These are phyloP conservation scores for Starmerella powellii DNA, from an alignment of 805 yeast species.

Conservation along the genomic window DNA sequence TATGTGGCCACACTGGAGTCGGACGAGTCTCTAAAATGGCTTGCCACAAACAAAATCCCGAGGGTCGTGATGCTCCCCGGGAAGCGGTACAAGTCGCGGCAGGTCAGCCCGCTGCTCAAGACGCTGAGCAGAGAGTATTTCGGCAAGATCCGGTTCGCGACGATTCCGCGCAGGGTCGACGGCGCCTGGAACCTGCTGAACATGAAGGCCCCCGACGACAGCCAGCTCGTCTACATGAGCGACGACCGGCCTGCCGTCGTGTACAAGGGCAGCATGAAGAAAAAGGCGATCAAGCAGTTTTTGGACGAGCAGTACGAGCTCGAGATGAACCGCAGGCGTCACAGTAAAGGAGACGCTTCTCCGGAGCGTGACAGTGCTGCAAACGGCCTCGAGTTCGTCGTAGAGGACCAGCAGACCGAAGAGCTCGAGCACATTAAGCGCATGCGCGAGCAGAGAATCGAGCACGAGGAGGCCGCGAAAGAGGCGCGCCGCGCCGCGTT, in stretches of 20 bases:
- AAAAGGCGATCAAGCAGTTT: slow-evolving; percentile 21
- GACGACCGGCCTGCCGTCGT: slow-evolving; percentile 21
- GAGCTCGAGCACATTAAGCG: slow-evolving; percentile 18
- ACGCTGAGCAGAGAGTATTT: slow-evolving; percentile 26
- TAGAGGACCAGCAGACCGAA: slow-evolving; percentile 21
- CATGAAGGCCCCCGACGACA: slow-evolving; percentile 19
- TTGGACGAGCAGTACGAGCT: slow-evolving; percentile 23
- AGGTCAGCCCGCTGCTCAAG: slow-evolving; percentile 26
- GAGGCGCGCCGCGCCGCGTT: slow-evolving; percentile 17
- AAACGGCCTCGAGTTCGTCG: slow-evolving; percentile 21
- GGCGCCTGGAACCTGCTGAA: slow-evolving; percentile 24
- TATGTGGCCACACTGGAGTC: slow-evolving; percentile 23
- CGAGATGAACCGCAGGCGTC: slow-evolving; percentile 21
- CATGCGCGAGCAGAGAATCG: slow-evolving; percentile 8
- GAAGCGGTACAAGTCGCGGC: slow-evolving; percentile 21
- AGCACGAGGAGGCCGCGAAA: slow-evolving; percentile 4
- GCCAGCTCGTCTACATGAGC: slow-evolving; percentile 23
- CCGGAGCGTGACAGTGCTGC: slow-evolving; percentile 20
- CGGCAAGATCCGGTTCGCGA: slow-evolving; percentile 25
- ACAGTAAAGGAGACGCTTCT: slow-evolving; percentile 1
- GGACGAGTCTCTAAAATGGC: slow-evolving; percentile 21
- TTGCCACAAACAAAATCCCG: slow-evolving; percentile 21
- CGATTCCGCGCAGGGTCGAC: slow-evolving; percentile 23
- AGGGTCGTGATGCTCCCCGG: slow-evolving; percentile 26
- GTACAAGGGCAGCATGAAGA: slow-evolving; percentile 26